Base-by-base conservation (phyloP, 164 flowering plant genomes). In the Amborella trichopoda region DNA sequence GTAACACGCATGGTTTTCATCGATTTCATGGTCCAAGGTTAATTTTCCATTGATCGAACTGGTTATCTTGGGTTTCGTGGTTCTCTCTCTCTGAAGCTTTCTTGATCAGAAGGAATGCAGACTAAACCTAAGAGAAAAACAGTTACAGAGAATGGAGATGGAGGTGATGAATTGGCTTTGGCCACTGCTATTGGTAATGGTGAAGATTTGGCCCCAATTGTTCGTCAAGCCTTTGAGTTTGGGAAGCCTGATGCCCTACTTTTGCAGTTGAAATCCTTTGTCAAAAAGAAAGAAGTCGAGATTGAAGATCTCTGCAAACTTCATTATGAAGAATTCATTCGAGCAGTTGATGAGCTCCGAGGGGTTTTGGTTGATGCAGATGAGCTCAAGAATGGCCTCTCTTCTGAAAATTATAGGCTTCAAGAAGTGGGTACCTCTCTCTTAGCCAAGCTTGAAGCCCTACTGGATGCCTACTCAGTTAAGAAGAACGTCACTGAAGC, bases 261-360 rank as follows among this genome's bases (percentile, higher is more conserved):
- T 46, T 80, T 68, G 11, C 97, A 86, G 59, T 81, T 90, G 4
- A 83, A 69, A 64, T 48, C 42, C 68, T 74, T 83, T 19, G 85
- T 74, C 12, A 83, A 66, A 64, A 90, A 77, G 66, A 86, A 90
- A 54, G 97, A 90, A 68, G 74, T 67, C 39, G 97, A 90, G 59
- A 90, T 90, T 32, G 95, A 90, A 77, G 95, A 90, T 52, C 69
- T 90, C 2, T 90, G 97, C 56, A 85, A 78, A 67, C 74, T 76
- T 20, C 95, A 90, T 48, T 90, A 90, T 54, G 97, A 81, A 65
- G 95, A 90, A 44, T 90, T 90, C 60, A 90, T 90, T 46, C 57
- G 60, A 23, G 95, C 97, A 0, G 97, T 90, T 25, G 97, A 90
- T 56, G 94, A 90, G 72, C 91, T 90, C 34, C 91, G 95, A 22